phyloP scores from a whole-genome alignment of 129 eudicot species.

The Centaurea solstitialis region DNA sequence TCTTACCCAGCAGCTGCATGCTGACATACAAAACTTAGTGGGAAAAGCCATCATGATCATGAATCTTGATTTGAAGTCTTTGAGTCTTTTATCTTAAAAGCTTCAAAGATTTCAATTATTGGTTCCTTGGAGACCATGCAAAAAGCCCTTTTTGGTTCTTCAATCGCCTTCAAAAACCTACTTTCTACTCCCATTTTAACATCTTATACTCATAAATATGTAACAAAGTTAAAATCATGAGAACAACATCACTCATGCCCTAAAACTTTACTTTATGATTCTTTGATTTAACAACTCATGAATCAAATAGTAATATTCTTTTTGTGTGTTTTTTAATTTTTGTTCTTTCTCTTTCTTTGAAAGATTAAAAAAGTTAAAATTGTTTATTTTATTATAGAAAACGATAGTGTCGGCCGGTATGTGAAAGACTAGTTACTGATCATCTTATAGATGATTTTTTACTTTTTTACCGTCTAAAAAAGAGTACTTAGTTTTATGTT shows the following conservation, averaged over 20 bases:
- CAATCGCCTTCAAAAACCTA: constrained; percentile 28
- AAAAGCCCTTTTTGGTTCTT: constrained; percentile 38
- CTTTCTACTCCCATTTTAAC: constrained; percentile 30
- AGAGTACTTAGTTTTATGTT: neutral
- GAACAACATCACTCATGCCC: constrained; percentile 19
- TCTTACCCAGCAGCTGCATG: neutral
- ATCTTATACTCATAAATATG: constrained; percentile 2
- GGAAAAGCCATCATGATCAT: constrained; percentile 35
- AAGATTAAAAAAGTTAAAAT: neutral
- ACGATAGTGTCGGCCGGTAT: neutral
- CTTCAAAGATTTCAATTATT: constrained; percentile 31
- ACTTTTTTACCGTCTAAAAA: too few relatives aligned
- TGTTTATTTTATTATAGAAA: neutral
- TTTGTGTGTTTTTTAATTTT: constrained; percentile 4
- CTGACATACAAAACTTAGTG: constrained; percentile 28
- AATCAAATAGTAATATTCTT: constrained; percentile 21
- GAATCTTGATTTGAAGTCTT: constrained; percentile 33
- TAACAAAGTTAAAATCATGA: constrained; percentile 17
- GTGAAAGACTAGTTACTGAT: neutral
- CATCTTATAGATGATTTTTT: too few relatives aligned
- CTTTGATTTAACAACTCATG: constrained; percentile 9
- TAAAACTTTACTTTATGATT: constrained; percentile 25
- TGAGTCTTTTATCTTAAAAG: constrained; percentile 37
- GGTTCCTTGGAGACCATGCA: constrained; percentile 45
- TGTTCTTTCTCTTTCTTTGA: too few relatives aligned